Evolutionary conservation across 176 grass and related monocot genomes (phyloP), one percentile per base, ranked within the genome.

Genomic region (Tillandsia fasciculata): DNA sequence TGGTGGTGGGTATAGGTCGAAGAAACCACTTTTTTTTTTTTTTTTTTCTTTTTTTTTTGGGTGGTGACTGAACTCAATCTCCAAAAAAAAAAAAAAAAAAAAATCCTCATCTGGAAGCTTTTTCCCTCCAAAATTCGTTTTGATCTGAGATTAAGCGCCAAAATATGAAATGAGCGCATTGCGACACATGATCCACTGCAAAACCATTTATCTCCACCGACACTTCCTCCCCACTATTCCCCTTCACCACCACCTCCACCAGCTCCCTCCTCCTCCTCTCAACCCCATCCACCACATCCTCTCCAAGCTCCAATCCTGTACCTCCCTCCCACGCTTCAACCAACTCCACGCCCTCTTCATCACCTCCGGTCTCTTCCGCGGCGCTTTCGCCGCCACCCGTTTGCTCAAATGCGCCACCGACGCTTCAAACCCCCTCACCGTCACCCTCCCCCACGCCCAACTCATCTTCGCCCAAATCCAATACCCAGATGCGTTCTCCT

Each of bases 401-500:
- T 26, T 56, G 64, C 13, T 76, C 13, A 68, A 68, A 51, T 48
- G 29, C 51, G 27, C 18, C 12, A 47, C 15, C 8, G 51, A 64
- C 13, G 48, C 22, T n/a, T 26, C 54, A 22, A 57, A 28, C n/a
- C 72, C 61, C 12, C 63, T 51, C n/a, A 51, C 57, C 12, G 50
- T 51, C n/a, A 27, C 47, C 9, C 64, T 57, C 50, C 12, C 26
- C 2, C 48, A 52, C 20, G 9, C 27, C 26, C 11, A 28, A 9
- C 48, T 67, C 1, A 29, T 76, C 26, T 76, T 68, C 74, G 66
- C 51, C 26, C 74, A 76, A 47, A 67, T 76, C 24, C 64, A 67
- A 2, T n/a, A 26, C 15, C 72, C 72, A 9, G 74, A 76, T 53
- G 64, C 17, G 7, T 76, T 76, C 17, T 76, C 63, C 1, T 68